Percentiles rank a stretch among this genome's conserved stretches.
These are phyloP conservation scores for Colletotrichum graminicola DNA, from an alignment of 2,329 filamentous ascomycete genomes.

Conservation along the genomic window DNA sequence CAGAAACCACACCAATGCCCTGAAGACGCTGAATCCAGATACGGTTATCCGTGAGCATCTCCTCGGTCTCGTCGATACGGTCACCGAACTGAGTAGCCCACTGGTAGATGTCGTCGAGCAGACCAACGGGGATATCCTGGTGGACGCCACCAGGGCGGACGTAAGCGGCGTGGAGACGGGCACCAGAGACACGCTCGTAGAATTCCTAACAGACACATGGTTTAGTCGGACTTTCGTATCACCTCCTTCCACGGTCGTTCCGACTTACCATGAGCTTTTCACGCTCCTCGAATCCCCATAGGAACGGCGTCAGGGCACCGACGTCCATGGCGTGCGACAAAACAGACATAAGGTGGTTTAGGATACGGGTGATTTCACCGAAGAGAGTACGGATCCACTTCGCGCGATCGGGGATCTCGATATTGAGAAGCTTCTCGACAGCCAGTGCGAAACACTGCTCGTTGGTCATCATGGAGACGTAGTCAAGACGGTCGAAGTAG, in stretches of 20 bases:
- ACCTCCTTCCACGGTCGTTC: neutral
- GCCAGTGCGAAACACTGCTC: conserved; percentile 97
- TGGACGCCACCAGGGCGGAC: conserved; percentile 96
- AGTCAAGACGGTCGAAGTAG: conserved; percentile 98
- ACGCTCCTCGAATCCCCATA: conserved; percentile 99
- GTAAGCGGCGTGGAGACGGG: conserved; percentile 96
- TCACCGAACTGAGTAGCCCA: conserved; percentile 99
- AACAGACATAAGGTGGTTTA: conserved; percentile 99
- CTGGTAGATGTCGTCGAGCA: conserved; percentile 99
- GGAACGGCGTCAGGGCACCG: conserved; percentile 95
- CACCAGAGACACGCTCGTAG: conserved; percentile 98
- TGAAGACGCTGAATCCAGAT: conserved; percentile 97
- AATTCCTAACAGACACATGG: conserved; percentile 78
- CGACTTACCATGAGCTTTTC: conserved; percentile 96
- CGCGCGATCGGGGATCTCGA: conserved; percentile 94
- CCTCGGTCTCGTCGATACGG: conserved; percentile 98
- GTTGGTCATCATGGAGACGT: conserved; percentile 99
- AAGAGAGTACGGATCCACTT: conserved; percentile 98
- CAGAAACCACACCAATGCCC: conserved; percentile 90
- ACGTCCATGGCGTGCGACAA: conserved; percentile 99
- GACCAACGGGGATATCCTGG: conserved; percentile 92
- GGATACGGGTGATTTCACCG: conserved; percentile 90
- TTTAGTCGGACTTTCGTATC: conserved; percentile 6
- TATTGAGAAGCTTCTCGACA: conserved; percentile 97
- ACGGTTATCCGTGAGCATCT: conserved; percentile 98